Evolutionary conservation across 179 eudicot species (phyloP).

Genomic region (Spinacia oleracea): DNA sequence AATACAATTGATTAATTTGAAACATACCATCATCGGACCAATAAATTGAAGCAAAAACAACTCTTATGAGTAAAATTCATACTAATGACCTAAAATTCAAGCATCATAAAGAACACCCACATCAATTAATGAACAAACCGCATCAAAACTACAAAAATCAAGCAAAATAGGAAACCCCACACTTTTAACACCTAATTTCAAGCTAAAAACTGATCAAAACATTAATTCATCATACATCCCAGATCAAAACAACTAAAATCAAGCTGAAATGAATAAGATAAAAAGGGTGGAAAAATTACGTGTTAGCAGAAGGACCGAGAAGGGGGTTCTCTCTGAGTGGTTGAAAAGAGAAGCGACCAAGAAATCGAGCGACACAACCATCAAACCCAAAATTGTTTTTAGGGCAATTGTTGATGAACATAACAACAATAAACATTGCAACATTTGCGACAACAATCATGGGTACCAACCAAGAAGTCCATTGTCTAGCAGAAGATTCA

Average conservation of each 20-base stretch:
- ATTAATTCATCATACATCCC: neutral
- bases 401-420: conserved; percentile 46
- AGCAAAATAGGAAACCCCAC: neutral
- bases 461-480: conserved; percentile 45
- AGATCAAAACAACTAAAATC: neutral
- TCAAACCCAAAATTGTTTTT: conserved; percentile 27
- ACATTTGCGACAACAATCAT: conserved; percentile 36
- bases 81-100: neutral
- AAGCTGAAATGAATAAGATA: neutral
- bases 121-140: conserved; percentile 13
- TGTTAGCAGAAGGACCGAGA: conserved; percentile 72
- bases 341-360: conserved; percentile 72
- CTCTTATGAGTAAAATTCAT: neutral
- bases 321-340: conserved; percentile 75
- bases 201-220: neutral
- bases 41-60: conserved; percentile 1
- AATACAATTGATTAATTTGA: neutral
- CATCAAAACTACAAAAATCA: neutral
- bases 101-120: neutral
- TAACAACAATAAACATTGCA: conserved; percentile 32
- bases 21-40: neutral
- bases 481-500: conserved; percentile 39
- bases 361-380: conserved; percentile 34
- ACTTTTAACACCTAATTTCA: neutral
- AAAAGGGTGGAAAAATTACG: conserved; percentile 40